A percentile compares a stretch with the other conserved stretches of the same genome.
These are phyloP conservation scores for Mortierella sp. DNA, from an alignment of 371 early-diverging fungal species.

Conservation along the genomic window DNA sequence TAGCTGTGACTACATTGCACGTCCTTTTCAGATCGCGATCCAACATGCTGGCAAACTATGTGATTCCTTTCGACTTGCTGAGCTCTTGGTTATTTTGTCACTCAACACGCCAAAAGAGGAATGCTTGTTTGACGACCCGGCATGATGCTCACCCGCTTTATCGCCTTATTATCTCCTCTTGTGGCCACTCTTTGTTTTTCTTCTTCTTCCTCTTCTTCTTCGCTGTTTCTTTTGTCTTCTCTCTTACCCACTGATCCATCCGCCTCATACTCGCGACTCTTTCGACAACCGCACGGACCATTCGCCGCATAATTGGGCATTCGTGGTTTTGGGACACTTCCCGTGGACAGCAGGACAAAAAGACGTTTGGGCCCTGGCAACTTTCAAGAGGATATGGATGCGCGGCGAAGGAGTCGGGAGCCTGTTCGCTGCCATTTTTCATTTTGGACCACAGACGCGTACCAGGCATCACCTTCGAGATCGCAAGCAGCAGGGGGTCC, in stretches of 20 bases:
- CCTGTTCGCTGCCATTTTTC: not conserved
- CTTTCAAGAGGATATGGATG: conserved; percentile 12
- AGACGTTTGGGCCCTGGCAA: not conserved
- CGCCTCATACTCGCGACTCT: not conserved
- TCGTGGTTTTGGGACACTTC: not conserved
- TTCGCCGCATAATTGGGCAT: not conserved
- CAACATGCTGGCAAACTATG: not conserved
- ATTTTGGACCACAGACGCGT: not conserved
- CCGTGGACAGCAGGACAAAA: not conserved
- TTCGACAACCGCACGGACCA: not conserved
- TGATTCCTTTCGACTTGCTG: not conserved
- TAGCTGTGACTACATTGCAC: not conserved
- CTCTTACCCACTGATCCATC: conserved; percentile 22
- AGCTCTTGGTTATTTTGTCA: not conserved
- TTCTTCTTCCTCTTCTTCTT: conserved; percentile 23
- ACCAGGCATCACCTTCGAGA: not conserved
- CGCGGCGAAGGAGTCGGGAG: not conserved
- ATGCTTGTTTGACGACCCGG: conserved; percentile 13
- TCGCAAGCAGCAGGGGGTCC: not conserved
- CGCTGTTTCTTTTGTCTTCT: conserved; percentile 7
- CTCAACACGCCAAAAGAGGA: not conserved
- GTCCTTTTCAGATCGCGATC: not conserved
- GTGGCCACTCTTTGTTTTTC: conserved; percentile 22
- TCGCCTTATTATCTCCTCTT: conserved; percentile 18
- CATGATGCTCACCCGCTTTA: conserved; percentile 37